phyloP scores from a whole-genome alignment of 78 protist genomes.

The Dictyostelium brefeldianum region DNA sequence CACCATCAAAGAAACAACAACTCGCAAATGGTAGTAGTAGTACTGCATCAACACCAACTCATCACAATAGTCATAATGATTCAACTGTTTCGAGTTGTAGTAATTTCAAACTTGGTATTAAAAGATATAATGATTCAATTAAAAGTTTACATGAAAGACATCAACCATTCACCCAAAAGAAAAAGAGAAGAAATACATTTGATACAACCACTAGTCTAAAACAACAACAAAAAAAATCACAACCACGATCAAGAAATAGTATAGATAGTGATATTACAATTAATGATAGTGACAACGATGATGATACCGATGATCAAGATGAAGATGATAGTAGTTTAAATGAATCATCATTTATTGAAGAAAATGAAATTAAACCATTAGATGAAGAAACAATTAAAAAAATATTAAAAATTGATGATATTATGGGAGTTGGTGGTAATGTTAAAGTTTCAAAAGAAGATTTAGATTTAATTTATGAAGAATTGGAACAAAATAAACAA shows the following conservation, averaged over 20 bases:
- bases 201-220: background rate
- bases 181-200: conserved; percentile 23
- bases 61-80: background rate
- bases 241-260: background rate
- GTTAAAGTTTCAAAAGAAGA: conserved; percentile 13
- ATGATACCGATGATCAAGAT: background rate
- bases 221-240: background rate
- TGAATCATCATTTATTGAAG: background rate
- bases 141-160: background rate
- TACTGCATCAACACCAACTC: background rate
- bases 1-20: background rate
- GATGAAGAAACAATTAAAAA: conserved; percentile 17
- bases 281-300: background rate
- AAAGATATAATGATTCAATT: background rate
- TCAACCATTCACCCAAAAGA: background rate
- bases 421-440: background rate
- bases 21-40: background rate
- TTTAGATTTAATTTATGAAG: background rate
- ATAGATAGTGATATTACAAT: background rate
- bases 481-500: conserved; percentile 19
- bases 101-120: background rate
- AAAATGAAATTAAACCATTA: background rate
- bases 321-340: background rate
- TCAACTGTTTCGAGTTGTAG: background rate
- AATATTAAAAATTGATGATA: background rate